Percentiles rank a stretch among this genome's conserved stretches.
Conservation (phyloP, 2,329 filamentous ascomycete genomes). For the Alternaria arbusti region DNA sequence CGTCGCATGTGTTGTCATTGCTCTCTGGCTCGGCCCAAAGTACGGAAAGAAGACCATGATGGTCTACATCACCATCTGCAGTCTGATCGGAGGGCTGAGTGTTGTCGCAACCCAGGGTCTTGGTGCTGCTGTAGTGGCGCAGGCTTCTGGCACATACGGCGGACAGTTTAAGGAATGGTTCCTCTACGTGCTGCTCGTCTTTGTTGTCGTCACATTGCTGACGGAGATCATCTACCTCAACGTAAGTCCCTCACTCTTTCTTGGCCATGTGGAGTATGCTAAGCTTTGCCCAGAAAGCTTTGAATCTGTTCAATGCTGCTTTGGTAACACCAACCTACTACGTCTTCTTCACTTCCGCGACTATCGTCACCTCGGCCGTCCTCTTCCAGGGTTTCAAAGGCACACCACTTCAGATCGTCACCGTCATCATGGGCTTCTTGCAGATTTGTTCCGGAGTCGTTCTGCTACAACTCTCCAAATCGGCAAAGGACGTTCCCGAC, state of each 20-base stretch:
- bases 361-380: constrained; percentile 91
- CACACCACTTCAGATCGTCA: constrained; percentile 77
- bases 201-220: constrained; percentile 85
- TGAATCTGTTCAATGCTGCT: constrained; percentile 96
- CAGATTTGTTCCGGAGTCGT: constrained; percentile 94
- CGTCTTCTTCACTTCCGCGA: constrained; percentile 95
- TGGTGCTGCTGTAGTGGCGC: constrained; percentile 87
- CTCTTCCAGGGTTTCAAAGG: constrained; percentile 95
- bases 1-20: constrained; percentile 72
- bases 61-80: constrained; percentile 96
- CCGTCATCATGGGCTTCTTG: constrained; percentile 90
- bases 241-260: constrained; percentile 62
- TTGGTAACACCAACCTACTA: constrained; percentile 98
- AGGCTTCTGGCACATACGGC: constrained; percentile 71
- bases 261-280: constrained; percentile 5
- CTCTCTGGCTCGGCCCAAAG: constrained; percentile 80
- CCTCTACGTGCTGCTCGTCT: constrained; percentile 86
- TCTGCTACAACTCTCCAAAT: constrained; percentile 94
- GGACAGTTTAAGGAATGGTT: constrained; percentile 98
- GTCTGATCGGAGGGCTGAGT: constrained; percentile 89
- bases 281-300: constrained; percentile 76
- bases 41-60: constrained; percentile 98
- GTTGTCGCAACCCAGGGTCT: constrained; percentile 94
- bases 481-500: constrained; percentile 95
- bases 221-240: constrained; percentile 97